Base-by-base conservation (phyloP, 2,329 filamentous ascomycete genomes). In the Phaeosphaeria sp. region DNA sequence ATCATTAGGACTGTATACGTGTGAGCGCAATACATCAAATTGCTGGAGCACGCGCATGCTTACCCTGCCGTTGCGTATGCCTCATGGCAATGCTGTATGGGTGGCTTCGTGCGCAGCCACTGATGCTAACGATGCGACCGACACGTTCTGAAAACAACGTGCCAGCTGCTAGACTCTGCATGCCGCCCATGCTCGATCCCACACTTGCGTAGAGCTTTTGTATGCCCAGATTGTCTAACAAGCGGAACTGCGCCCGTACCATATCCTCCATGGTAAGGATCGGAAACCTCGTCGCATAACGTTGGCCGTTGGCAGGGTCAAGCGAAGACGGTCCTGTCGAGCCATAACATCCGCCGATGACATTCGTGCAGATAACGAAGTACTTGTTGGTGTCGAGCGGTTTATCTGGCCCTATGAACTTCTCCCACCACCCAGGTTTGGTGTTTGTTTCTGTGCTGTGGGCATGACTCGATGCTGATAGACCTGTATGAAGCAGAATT, bases 11-110 rank as follows among this genome's bases (percentile, higher is more conserved):
- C 95, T 80, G 54, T 44, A 13, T 7, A 21, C 20, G 23, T 30
- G 51, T 68, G 52, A 71, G 59, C 21, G 15, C 39, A 44, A 22
- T 30, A 20, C 20, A 39, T 22, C 21, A 27, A 18, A 20, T 6
- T 4, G 9, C 2, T 20, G 3, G 4, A 53, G 15, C 13, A n/a
- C 3, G 6, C 42, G 18, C 6, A 3, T 44, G 63, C 72, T 27
- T 68, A 81, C 81, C 81, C 80, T 98, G 95, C 25, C 95, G 89
- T 79, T 99, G 95, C 0, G 94, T 97, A 79, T 99, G 95, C 53
- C 95, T 89, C 94, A 99, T 97, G 33, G 95, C 95, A 75, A 99
- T 97, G 77, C 93, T 96, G 81, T 99, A 99, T 0, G 95, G 95
- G 75, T 99, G 95, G 67, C 91, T 96, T 63, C 95, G 85, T 0